A percentile compares a stretch with the other conserved stretches of the same genome.
Conservation (phyloP, 2,329 filamentous ascomycete species). For the Hypoxylon sp. region DNA sequence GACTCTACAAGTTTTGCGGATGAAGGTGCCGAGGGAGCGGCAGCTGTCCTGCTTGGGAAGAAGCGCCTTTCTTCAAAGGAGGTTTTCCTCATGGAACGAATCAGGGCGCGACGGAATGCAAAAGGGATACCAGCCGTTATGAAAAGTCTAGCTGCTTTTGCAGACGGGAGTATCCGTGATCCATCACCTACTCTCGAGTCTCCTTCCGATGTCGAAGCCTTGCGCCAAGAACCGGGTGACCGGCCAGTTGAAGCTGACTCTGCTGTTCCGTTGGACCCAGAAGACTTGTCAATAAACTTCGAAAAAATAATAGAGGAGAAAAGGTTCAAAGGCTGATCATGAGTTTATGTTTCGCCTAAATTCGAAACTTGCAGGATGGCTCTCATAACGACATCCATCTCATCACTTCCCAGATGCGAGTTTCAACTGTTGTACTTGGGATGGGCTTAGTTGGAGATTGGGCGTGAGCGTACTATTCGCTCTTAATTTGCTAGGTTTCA, state of each 20-base stretch:
- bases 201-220: not conserved
- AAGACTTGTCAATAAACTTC: not conserved
- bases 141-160: conserved; percentile 48
- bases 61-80: conserved; percentile 40
- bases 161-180: conserved; percentile 27
- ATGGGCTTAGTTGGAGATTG: not conserved
- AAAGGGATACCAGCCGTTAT: conserved; percentile 48
- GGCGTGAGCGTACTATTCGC: not conserved
- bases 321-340: not conserved
- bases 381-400: not conserved
- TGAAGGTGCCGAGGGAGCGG: conserved; percentile 47
- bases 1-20: conserved; percentile 47
- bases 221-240: not conserved
- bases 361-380: not conserved
- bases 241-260: not conserved
- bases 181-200: not conserved
- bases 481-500: not conserved
- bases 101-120: conserved; percentile 40
- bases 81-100: conserved; percentile 47
- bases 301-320: not conserved
- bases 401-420: not conserved
- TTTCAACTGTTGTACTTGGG: not conserved
- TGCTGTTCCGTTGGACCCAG: not conserved
- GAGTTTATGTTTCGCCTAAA: not conserved
- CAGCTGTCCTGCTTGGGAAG: conserved; percentile 44